phyloP scores from a whole-genome alignment of 148 eudicot species.

The Cornus suecica region DNA sequence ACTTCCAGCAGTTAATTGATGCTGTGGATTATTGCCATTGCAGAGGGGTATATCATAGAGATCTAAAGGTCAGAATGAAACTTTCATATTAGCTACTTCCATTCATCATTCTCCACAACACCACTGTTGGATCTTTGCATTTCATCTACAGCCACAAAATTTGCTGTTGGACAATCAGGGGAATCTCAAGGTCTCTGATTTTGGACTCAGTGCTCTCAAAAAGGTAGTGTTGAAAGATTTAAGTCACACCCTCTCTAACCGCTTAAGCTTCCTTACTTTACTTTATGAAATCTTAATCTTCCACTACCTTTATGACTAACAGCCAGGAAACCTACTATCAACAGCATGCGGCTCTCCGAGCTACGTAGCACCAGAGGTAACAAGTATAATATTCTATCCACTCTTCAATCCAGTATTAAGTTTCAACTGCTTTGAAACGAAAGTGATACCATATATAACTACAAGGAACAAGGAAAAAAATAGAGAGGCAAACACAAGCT shows the following conservation, averaged over 20 bases:
- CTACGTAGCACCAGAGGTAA: conserved; percentile 52
- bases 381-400: conserved; percentile 3
- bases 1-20: conserved; percentile 57
- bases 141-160: conserved; percentile 49
- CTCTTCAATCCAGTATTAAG: not conserved
- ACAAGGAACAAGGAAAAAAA: not conserved
- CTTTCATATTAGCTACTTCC: not conserved
- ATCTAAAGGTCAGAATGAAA: conserved; percentile 30
- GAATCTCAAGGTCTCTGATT: conserved; percentile 58
- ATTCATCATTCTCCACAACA: not conserved
- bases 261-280: too few relatives aligned
- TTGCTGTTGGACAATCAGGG: conserved; percentile 54
- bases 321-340: conserved; percentile 41
- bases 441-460: not conserved
- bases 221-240: too few relatives aligned
- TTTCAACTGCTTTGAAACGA: not conserved
- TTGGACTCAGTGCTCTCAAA: conserved; percentile 49
- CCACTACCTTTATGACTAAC: conserved; percentile 3
- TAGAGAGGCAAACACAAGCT: not conserved
- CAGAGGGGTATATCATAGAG: conserved; percentile 45
- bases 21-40: conserved; percentile 45
- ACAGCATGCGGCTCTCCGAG: conserved; percentile 51
- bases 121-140: not conserved
- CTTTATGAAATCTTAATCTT: not conserved
- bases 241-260: too few relatives aligned